Conservation (phyloP, 2,329 filamentous ascomycete species). For the Ophiobolus disseminans region DNA sequence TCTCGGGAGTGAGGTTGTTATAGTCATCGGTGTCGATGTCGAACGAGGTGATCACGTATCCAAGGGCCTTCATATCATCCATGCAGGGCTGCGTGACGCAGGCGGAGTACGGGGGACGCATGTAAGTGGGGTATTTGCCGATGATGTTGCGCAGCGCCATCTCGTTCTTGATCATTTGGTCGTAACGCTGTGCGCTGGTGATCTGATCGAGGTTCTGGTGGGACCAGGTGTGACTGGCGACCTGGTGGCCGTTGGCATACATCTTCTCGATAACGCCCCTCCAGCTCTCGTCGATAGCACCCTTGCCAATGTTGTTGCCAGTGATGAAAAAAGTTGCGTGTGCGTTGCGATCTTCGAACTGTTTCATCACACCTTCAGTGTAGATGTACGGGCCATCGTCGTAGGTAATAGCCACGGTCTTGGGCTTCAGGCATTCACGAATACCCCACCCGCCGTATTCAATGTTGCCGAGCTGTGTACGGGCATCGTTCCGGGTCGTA, state of each 20-base stretch:
- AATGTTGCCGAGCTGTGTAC: constrained; percentile 61
- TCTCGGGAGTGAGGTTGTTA: constrained; percentile 35
- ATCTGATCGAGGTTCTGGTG: constrained; percentile 58
- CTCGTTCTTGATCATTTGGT: constrained; percentile 62
- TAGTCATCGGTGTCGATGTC: constrained; percentile 64
- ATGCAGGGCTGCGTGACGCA: constrained; percentile 51
- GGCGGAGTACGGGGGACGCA: constrained; percentile 58
- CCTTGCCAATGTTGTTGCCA: constrained; percentile 63
- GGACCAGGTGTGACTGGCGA: constrained; percentile 66
- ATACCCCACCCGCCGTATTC: constrained; percentile 65
- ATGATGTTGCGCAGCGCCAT: constrained; percentile 63
- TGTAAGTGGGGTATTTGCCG: constrained; percentile 63
- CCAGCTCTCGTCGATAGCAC: constrained; percentile 63
- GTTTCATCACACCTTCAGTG: constrained; percentile 66
- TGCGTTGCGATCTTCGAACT: constrained; percentile 64
- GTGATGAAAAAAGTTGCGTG: constrained; percentile 74
- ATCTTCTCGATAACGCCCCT: constrained; percentile 62
- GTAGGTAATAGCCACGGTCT: constrained; percentile 70
- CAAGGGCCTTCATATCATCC: constrained; percentile 52
- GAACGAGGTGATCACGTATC: constrained; percentile 67
- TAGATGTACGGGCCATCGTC: constrained; percentile 71
- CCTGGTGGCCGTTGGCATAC: constrained; percentile 63
- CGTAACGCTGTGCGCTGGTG: constrained; percentile 51
- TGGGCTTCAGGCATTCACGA: constrained; percentile 59
- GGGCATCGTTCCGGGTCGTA: constrained; percentile 60